Evolutionary conservation across 306 rosid species (phyloP).

Genomic region (Argentina anserina): DNA sequence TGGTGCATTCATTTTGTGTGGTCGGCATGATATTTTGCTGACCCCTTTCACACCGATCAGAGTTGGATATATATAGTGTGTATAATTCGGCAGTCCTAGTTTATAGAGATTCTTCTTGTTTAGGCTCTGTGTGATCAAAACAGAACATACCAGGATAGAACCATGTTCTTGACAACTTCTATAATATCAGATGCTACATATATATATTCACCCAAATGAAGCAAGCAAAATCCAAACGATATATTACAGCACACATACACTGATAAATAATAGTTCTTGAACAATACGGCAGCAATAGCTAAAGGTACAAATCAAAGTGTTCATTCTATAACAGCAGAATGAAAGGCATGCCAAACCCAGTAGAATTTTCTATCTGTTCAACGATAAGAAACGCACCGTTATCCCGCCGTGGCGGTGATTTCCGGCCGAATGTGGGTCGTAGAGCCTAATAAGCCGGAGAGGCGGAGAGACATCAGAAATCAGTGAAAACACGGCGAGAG

Average conservation of each 20-base stretch:
- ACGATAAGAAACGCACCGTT: neutral
- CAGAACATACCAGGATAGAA: constrained; percentile 21
- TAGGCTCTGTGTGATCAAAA: constrained; percentile 27
- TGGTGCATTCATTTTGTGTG: constrained; percentile 42
- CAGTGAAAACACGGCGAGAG: too few species aligned
- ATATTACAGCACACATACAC: neutral
- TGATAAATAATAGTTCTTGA: neutral
- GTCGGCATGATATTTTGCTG: constrained; percentile 49
- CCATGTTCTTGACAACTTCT: neutral
- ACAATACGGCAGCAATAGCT: neutral
- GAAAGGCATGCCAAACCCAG: neutral
- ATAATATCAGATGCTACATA: neutral
- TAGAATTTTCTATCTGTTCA: too few species aligned
- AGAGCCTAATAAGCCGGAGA: too few species aligned
- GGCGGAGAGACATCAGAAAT: too few species aligned
- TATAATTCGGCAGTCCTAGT: constrained; percentile 39
- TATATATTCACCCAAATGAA: neutral
- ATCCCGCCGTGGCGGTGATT: too few species aligned
- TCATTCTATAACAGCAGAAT: neutral
- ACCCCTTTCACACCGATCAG: constrained; percentile 43
- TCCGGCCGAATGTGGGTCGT: too few species aligned
- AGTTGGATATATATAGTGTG: constrained; percentile 37
- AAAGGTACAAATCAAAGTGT: too few species aligned
- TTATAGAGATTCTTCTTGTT: constrained; percentile 38
- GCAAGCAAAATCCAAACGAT: neutral